A percentile compares a stretch with the other conserved stretches of the same genome.
Conservation (phyloP, 2,329 filamentous ascomycete genomes). For the Colletotrichum simmondsii region DNA sequence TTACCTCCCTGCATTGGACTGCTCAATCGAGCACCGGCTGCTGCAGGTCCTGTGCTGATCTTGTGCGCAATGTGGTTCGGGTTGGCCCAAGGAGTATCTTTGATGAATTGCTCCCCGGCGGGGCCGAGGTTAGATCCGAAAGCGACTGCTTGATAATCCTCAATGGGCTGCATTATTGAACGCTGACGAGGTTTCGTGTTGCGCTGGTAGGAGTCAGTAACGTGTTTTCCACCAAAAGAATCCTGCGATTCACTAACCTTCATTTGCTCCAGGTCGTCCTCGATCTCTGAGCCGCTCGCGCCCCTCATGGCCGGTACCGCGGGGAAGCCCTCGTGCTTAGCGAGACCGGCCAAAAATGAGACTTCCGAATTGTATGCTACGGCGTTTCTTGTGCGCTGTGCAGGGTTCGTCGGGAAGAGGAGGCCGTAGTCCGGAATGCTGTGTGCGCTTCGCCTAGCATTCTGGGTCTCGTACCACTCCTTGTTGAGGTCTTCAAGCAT, state of each 20-base stretch:
- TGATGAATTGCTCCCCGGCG: constrained; percentile 87
- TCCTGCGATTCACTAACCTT: constrained; percentile 63
- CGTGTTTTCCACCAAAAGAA: neutral
- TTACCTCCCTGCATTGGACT: constrained; percentile 29
- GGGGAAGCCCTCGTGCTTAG: constrained; percentile 96
- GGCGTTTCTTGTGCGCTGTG: constrained; percentile 85
- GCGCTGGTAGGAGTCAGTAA: constrained; percentile 17
- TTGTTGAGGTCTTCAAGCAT: constrained; percentile 84
- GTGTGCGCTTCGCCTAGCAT: constrained; percentile 84
- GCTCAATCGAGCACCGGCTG: constrained; percentile 25
- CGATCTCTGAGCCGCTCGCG: constrained; percentile 78
- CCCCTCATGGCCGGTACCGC: constrained; percentile 87
- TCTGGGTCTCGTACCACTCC: constrained; percentile 93
- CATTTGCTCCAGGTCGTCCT: constrained; percentile 90
- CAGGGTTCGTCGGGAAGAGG: constrained; percentile 80
- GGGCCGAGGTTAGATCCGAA: constrained; percentile 65
- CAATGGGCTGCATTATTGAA: constrained; percentile 52
- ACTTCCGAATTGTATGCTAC: constrained; percentile 96
- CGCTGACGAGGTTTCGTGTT: constrained; percentile 43
- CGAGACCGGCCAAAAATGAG: constrained; percentile 87
- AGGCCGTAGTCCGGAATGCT: constrained; percentile 85
- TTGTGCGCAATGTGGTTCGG: constrained; percentile 81
- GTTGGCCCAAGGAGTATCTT: constrained; percentile 93
- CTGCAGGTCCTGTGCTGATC: constrained; percentile 47
- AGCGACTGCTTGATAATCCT: constrained; percentile 60